These are phyloP conservation scores for Alternaria gaisen DNA, from an alignment of 2,329 filamentous ascomycete species.

Conservation along the genomic window DNA sequence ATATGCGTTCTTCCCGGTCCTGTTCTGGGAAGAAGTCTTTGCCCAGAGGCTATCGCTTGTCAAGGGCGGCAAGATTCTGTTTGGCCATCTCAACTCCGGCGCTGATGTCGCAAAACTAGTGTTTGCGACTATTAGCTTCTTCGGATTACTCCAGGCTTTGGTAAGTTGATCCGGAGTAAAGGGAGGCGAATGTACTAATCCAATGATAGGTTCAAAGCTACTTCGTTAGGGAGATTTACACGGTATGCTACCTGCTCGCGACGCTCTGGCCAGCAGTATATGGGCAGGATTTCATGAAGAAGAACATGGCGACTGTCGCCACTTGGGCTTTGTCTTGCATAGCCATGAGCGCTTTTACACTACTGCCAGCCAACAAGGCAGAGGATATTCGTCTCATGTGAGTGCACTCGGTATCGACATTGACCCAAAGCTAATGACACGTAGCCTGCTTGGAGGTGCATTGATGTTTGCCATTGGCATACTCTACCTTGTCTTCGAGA, in stretches of 20 bases:
- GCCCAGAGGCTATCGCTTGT: constrained; percentile 75
- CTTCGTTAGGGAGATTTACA: constrained; percentile 88
- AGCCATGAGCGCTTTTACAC: constrained; percentile 88
- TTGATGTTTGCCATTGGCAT: constrained; percentile 81
- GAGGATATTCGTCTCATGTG: constrained; percentile 81
- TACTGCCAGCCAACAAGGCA: constrained; percentile 85
- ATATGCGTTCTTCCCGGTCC: constrained; percentile 89
- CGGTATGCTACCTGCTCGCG: constrained; percentile 77
- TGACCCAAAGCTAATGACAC: constrained; percentile 11
- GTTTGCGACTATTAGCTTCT: constrained; percentile 71
- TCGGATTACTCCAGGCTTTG: constrained; percentile 80
- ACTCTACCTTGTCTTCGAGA: constrained; percentile 82
- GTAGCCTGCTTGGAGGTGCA: constrained; percentile 75
- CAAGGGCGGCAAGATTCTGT: constrained; percentile 72
- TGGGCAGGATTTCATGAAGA: constrained; percentile 74
- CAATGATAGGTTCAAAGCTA: constrained; percentile 80
- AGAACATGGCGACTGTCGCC: constrained; percentile 69
- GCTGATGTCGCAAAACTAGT: constrained; percentile 66
- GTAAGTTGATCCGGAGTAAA: constrained; percentile 42
- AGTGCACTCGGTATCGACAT: constrained; percentile 32
- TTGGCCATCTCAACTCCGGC: constrained; percentile 72
- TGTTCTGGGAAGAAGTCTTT: constrained; percentile 97
- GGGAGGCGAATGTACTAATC: constrained; percentile 8
- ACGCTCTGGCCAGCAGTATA: constrained; percentile 81
- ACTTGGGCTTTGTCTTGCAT: constrained; percentile 81